phyloP scores from a whole-genome alignment of 2,329 filamentous ascomycete genomes.

The Diplodia intermedia region DNA sequence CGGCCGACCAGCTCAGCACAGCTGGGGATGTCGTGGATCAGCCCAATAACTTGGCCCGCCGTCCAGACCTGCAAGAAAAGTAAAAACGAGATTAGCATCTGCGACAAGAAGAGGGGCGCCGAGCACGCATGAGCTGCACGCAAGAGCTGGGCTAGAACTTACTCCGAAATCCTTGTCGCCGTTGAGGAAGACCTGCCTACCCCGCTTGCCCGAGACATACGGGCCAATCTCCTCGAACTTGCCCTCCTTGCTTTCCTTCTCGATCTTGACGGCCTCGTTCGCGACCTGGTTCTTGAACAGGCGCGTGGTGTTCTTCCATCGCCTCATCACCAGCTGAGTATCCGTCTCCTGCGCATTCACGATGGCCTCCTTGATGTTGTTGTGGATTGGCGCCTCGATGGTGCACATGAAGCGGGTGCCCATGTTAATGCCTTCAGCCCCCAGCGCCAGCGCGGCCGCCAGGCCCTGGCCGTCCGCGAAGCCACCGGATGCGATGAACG shows the following conservation, averaged over 20 bases:
- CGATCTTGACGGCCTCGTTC: constrained; percentile 78
- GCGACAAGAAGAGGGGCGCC: background rate
- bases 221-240: constrained; percentile 90
- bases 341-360: constrained; percentile 88
- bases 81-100: constrained; percentile 30
- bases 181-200: constrained; percentile 88
- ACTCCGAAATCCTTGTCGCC: constrained; percentile 91
- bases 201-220: constrained; percentile 87
- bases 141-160: constrained; percentile 51
- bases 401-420: constrained; percentile 98
- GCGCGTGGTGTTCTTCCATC: constrained; percentile 92
- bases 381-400: constrained; percentile 87
- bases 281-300: constrained; percentile 92
- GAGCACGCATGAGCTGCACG: background rate
- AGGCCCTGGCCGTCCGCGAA: constrained; percentile 95
- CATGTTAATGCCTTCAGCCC: constrained; percentile 97
- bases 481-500: constrained; percentile 94
- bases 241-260: constrained; percentile 80
- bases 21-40: constrained; percentile 60
- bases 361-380: constrained; percentile 92
- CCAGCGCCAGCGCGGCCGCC: constrained; percentile 86
- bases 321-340: constrained; percentile 83
- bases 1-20: constrained; percentile 54
- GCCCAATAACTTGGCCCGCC: constrained; percentile 85
- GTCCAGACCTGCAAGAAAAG: constrained; percentile 81